Conservation (phyloP, 805 yeast genomes). For the Kodamaea laetipori region DNA sequence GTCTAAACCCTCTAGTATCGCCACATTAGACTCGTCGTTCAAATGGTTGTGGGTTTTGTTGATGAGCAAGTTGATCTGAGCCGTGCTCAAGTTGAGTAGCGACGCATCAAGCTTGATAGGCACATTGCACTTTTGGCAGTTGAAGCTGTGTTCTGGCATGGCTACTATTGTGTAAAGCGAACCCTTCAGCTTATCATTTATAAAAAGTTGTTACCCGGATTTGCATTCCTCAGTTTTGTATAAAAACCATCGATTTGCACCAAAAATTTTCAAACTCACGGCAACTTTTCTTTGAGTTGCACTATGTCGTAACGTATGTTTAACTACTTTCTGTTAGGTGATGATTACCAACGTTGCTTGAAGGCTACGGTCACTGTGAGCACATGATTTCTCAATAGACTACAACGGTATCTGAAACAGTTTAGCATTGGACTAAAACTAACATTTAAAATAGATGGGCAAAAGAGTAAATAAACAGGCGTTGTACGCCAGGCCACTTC, state of each 20-base stretch:
- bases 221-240: not conserved
- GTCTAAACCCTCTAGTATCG: conserved; percentile 24
- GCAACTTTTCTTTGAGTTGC: not conserved
- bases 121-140: conserved; percentile 64
- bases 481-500: conserved; percentile 55
- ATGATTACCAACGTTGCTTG: conserved; percentile 29
- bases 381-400: conserved; percentile 82
- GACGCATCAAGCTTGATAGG: conserved; percentile 61
- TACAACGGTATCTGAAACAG: conserved; percentile 92
- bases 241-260: conserved; percentile 3
- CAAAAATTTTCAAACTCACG: not conserved
- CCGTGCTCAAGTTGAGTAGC: conserved; percentile 50
- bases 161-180: not conserved
- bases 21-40: conserved; percentile 15
- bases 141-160: conserved; percentile 16
- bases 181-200: not conserved
- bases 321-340: conserved; percentile 18
- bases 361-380: conserved; percentile 54
- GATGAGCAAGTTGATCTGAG: conserved; percentile 57
- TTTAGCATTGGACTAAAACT: conserved; percentile 4
- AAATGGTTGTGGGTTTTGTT: conserved; percentile 28
- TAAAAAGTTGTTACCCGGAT: conserved; percentile 7
- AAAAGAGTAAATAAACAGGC: conserved; percentile 34
- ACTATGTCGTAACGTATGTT: conserved; percentile 11
- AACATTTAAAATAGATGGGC: conserved; percentile 24